These are phyloP conservation scores for Phytophthora tubulina DNA, from an alignment of 352 stramenopile species.

Conservation along the genomic window DNA sequence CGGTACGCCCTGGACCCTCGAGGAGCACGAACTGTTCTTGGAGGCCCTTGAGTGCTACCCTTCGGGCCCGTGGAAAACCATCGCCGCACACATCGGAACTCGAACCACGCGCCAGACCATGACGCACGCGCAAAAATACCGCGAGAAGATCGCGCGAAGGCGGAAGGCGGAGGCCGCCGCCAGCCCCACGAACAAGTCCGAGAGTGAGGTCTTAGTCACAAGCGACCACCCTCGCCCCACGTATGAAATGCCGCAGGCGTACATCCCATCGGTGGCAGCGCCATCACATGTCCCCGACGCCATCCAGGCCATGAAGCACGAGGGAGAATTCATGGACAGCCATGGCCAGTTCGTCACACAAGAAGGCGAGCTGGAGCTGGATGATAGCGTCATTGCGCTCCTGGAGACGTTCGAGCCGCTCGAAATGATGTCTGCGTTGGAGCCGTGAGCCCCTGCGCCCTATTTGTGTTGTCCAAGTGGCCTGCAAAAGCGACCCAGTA, in stretches of 20 bases:
- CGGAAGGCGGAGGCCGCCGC: conserved; percentile 39
- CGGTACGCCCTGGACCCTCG: conserved; percentile 45
- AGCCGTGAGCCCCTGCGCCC: conserved; percentile 15
- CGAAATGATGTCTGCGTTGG: conserved; percentile 47
- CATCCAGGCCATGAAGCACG: conserved; percentile 22
- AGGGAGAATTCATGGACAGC: conserved; percentile 38
- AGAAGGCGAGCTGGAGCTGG: conserved; percentile 41
- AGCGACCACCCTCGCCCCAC: conserved; percentile 25
- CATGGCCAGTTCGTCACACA: conserved; percentile 38
- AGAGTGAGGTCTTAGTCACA: conserved; percentile 21
- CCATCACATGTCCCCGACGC: conserved; percentile 10
- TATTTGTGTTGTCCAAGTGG: conserved; percentile 38
- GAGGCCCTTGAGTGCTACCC: conserved; percentile 50
- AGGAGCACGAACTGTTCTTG: conserved; percentile 51
- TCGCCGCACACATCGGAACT: conserved; percentile 63
- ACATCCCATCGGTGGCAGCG: conserved; percentile 8
- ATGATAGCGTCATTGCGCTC: conserved; percentile 48
- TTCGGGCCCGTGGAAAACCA: conserved; percentile 49
- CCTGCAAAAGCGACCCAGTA: conserved; percentile 28
- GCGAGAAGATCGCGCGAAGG: conserved; percentile 59
- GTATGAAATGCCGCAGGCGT: conserved; percentile 12
- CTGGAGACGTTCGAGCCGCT: conserved; percentile 50
- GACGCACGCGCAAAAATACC: conserved; percentile 62
- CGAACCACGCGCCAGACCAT: conserved; percentile 65
- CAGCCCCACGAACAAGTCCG: conserved; percentile 32